These are phyloP conservation scores for Fusarium sp. DNA, from an alignment of 2,329 filamentous ascomycete genomes.

Conservation along the genomic window DNA sequence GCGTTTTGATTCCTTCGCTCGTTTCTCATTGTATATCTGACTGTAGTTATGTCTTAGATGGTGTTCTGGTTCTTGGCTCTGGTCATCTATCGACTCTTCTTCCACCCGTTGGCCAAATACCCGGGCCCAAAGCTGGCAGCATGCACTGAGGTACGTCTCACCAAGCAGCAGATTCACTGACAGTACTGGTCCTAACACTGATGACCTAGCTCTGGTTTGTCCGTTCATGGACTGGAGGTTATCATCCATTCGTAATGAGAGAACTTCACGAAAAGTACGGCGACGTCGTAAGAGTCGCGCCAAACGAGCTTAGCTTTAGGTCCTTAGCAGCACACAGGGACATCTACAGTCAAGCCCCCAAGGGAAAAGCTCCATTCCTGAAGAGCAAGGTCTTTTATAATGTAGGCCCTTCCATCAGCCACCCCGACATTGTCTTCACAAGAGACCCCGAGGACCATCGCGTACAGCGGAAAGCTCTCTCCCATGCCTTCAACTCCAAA, in stretches of 20 bases:
- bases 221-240: conserved; percentile 1
- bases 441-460: conserved; percentile 17
- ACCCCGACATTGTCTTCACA: conserved; percentile 10
- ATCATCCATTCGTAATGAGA: background rate
- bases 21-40: background rate
- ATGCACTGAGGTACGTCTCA: background rate
- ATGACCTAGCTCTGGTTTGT: background rate
- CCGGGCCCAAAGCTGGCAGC: background rate
- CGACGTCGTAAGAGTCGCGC: conserved; percentile 28
- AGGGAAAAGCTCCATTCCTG: conserved; percentile 9
- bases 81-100: background rate
- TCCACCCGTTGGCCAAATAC: background rate
- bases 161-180: too few species aligned
- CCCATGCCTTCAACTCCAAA: conserved; percentile 21
- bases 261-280: conserved; percentile 27
- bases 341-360: conserved; percentile 27
- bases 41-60: background rate
- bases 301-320: conserved; percentile 30
- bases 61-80: background rate
- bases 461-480: conserved; percentile 15
- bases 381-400: conserved; percentile 24
- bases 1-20: background rate
- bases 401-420: background rate
- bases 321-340: conserved; percentile 27
- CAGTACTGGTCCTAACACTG: too few species aligned